These are phyloP conservation scores for Kazachstania taianensis DNA, from an alignment of 805 yeast genomes.

Conservation along the genomic window DNA sequence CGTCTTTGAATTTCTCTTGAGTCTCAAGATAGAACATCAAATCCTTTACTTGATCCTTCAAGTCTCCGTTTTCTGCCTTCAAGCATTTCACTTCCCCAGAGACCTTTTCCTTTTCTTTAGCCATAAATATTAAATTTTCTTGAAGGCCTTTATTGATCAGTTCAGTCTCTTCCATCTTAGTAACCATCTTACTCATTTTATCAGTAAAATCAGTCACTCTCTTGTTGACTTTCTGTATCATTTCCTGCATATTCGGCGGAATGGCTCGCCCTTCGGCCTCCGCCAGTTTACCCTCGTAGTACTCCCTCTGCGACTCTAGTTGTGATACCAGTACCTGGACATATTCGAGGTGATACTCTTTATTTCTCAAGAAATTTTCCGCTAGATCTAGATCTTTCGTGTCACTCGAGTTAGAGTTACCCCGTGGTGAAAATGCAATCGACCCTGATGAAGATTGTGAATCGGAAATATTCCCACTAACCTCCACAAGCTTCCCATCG, in stretches of 20 bases:
- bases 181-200: slow-evolving; percentile 12
- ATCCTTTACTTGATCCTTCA: slow-evolving; percentile 59
- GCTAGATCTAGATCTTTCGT: slow-evolving; percentile 12
- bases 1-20: slow-evolving; percentile 60
- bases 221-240: slow-evolving; percentile 14
- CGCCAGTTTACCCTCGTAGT: slow-evolving; percentile 50
- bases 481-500: slow-evolving; percentile 84
- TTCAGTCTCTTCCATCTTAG: slow-evolving; percentile 22
- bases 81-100: slow-evolving; percentile 30
- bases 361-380: slow-evolving; percentile 29
- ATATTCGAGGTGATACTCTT: slow-evolving; percentile 68
- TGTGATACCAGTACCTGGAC: slow-evolving; percentile 71
- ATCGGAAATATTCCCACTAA: slow-evolving; percentile 29
- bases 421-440: not conserved
- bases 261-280: slow-evolving; percentile 25
- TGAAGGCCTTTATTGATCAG: slow-evolving; percentile 39
- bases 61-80: slow-evolving; percentile 35
- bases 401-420: not conserved
- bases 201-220: slow-evolving; percentile 10
- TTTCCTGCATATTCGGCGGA: slow-evolving; percentile 10
- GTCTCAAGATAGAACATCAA: slow-evolving; percentile 72
- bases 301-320: slow-evolving; percentile 75
- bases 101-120: slow-evolving; percentile 31
- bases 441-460: not conserved
- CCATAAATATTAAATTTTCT: slow-evolving; percentile 33